Evolutionary conservation across 257 asterid genomes (phyloP).

Genomic region (Cynanchum wilfordii): DNA sequence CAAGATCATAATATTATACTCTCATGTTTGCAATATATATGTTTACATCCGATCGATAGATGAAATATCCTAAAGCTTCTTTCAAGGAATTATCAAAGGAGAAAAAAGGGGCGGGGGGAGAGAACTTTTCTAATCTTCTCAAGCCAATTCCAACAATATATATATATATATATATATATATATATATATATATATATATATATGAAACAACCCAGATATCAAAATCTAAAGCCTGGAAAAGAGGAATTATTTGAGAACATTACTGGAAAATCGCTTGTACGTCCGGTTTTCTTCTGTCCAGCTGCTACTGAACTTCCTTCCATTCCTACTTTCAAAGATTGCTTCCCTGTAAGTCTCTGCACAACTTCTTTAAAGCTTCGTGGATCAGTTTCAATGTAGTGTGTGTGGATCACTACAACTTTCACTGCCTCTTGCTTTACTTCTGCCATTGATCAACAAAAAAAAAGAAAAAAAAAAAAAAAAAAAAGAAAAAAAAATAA

Average conservation of each 20-base stretch:
- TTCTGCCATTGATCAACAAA: neutral
- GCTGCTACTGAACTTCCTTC: neutral
- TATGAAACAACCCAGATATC: neutral
- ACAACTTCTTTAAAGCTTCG: conserved; percentile 65
- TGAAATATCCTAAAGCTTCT: no score
- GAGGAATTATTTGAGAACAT: neutral
- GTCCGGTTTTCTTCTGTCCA: neutral
- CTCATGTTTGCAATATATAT: no score
- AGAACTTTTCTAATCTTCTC: no score
- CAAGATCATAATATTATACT: no score
- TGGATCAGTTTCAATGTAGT: conserved; percentile 56
- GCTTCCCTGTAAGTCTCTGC: conserved; percentile 63
- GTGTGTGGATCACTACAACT: conserved; percentile 61
- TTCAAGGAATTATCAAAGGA: no score
- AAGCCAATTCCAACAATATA: no score
- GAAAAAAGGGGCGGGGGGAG: no score
- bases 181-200: no score
- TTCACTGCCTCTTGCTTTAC: conserved; percentile 25
- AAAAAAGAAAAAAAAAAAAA: no score
- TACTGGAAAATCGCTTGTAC: neutral
- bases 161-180: no score
- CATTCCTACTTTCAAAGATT: conserved; percentile 15
- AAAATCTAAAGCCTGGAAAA: neutral
- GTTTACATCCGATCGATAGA: no score
- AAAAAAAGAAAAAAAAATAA: no score